Evolutionary conservation across 1,284 basidiomycete species (phyloP).

Genomic region (Erythrobasidium hasegawianum): DNA sequence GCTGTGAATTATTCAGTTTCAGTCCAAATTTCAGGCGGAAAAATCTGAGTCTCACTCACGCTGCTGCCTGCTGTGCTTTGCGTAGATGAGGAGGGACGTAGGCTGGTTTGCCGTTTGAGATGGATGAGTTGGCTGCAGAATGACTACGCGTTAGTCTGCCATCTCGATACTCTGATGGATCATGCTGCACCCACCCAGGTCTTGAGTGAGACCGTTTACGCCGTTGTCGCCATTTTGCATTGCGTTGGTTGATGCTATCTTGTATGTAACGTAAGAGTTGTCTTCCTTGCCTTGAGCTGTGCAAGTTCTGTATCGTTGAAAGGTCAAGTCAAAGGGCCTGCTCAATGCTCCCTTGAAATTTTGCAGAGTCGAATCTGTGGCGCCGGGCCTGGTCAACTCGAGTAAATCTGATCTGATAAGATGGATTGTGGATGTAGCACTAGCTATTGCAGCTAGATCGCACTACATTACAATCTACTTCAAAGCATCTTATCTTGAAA

Average conservation of each 20-base stretch:
- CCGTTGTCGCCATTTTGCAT: slow-evolving; percentile 34
- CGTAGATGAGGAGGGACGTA: slow-evolving; percentile 33
- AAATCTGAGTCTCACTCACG: slow-evolving; percentile 2
- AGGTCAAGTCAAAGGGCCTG: neutral
- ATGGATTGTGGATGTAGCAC: too few species aligned
- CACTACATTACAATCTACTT: too few species aligned
- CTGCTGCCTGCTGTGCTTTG: slow-evolving; percentile 29
- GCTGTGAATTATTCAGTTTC: neutral
- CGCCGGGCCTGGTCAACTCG: too few species aligned
- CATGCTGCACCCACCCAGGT: slow-evolving; percentile 17
- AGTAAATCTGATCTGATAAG: too few species aligned
- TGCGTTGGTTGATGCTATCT: slow-evolving; percentile 13
- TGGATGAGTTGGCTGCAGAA: slow-evolving; percentile 4
- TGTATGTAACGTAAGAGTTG: slow-evolving; percentile 8
- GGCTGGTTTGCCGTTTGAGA: slow-evolving; percentile 27
- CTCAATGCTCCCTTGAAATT: neutral
- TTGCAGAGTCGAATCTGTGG: too few species aligned
- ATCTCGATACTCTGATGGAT: neutral
- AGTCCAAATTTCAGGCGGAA: too few species aligned
- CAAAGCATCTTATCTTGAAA: too few species aligned
- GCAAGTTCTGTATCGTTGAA: neutral
- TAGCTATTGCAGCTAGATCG: too few species aligned
- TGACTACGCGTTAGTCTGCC: neutral
- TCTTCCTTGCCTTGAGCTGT: neutral
- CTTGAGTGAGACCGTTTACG: slow-evolving; percentile 32